A percentile compares a stretch with the other conserved stretches of the same genome.
Conservation (phyloP, 2,329 filamentous ascomycete genomes). For the Clonostachys rosea region DNA sequence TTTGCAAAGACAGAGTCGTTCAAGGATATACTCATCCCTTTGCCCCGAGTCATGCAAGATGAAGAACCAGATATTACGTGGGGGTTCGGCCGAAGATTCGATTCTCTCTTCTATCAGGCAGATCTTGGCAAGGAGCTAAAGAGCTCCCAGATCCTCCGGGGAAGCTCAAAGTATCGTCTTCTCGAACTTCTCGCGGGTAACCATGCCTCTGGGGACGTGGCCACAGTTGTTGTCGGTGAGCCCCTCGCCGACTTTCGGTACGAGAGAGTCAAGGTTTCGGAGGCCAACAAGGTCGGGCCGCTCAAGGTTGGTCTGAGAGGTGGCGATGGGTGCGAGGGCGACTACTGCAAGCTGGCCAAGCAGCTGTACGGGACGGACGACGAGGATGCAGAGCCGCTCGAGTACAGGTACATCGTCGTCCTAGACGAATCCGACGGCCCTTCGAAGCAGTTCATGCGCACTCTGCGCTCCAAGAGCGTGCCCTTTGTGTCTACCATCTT, state of each 20-base stretch:
- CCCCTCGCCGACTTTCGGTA: conserved; percentile 42
- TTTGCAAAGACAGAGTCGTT: conserved; percentile 68
- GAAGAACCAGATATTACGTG: conserved; percentile 36
- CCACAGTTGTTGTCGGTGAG: conserved; percentile 50
- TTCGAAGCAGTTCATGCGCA: conserved; percentile 52
- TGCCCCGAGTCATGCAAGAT: conserved; percentile 30
- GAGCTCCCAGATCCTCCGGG: conserved; percentile 51
- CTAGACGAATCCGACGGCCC: conserved; percentile 68
- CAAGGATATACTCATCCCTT: conserved; percentile 71
- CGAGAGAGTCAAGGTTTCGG: conserved; percentile 43
- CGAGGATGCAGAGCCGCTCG: conserved; percentile 47
- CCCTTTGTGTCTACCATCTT: conserved; percentile 71
- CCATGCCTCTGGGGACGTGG: conserved; percentile 38
- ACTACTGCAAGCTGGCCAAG: conserved; percentile 20
- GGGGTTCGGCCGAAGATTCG: conserved; percentile 56
- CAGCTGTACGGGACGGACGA: conserved; percentile 21
- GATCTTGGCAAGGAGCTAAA: conserved; percentile 44
- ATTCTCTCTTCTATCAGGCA: conserved; percentile 72
- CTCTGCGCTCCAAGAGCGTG: conserved; percentile 60
- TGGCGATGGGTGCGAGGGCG: conserved; percentile 49
- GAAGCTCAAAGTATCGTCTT: conserved; percentile 66
- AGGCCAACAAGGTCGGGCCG: conserved; percentile 48
- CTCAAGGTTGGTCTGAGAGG: conserved; percentile 57
- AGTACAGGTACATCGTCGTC: conserved; percentile 67
- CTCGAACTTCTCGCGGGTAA: conserved; percentile 64